Conservation (phyloP, 306 rosid genomes). For the Begonia loranthoides region DNA sequence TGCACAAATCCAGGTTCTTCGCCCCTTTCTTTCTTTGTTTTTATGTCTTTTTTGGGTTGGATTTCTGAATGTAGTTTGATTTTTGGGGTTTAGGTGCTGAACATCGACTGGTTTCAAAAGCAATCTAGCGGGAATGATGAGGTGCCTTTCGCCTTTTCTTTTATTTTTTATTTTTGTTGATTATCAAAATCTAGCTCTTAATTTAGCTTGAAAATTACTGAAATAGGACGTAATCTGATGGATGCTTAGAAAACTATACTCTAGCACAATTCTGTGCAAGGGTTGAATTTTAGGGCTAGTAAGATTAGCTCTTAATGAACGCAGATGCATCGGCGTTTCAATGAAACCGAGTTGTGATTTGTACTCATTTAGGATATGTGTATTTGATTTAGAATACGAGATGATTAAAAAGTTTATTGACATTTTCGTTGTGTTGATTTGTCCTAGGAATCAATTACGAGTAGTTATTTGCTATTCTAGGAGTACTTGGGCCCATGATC, state of each 20-base stretch:
- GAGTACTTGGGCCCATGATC: too few relatives aligned
- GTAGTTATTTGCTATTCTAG: too few relatives aligned
- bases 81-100: slow-evolving; percentile 39
- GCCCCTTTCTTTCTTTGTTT: neutral
- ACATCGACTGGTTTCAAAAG: slow-evolving; percentile 79
- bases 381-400: too few relatives aligned
- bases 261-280: neutral
- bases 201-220: neutral
- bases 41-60: neutral
- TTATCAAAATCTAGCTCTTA: neutral
- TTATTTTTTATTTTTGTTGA: neutral
- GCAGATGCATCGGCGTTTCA: too few relatives aligned
- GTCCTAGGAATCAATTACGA: neutral
- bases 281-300: too few relatives aligned
- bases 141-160: slow-evolving; percentile 22
- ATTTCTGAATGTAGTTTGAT: slow-evolving; percentile 3
- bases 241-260: neutral
- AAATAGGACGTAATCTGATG: neutral
- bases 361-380: too few relatives aligned
- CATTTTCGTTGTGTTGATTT: neutral
- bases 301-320: too few relatives aligned
- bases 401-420: too few relatives aligned
- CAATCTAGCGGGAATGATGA: slow-evolving; percentile 87
- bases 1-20: slow-evolving; percentile 54
- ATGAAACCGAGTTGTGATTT: too few relatives aligned